These are phyloP conservation scores for Fusarium cyanostomum DNA, from an alignment of 2,329 filamentous ascomycete genomes.

Conservation along the genomic window DNA sequence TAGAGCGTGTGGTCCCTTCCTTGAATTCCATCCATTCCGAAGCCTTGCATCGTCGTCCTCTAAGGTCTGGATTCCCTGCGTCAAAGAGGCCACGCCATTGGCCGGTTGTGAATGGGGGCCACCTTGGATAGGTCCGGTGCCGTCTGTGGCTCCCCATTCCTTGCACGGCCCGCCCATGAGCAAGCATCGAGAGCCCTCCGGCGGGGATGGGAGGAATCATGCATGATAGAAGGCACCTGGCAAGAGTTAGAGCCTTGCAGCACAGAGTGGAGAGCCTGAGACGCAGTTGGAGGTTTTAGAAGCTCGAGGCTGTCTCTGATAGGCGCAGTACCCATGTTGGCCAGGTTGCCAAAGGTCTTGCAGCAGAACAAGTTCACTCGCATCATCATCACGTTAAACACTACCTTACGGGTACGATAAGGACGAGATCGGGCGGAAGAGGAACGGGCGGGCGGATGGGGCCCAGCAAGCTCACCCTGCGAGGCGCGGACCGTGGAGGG, in stretches of 20 bases:
- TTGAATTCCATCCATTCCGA: conserved; percentile 28
- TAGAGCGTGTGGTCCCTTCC: conserved; percentile 37
- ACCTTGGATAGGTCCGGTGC: conserved; percentile 29
- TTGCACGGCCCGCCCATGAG: conserved; percentile 28
- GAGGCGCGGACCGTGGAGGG: conserved; percentile 41
- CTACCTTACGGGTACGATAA: neutral
- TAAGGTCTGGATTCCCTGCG: conserved; percentile 2
- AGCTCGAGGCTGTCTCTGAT: conserved; percentile 19
- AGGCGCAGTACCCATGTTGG: conserved; percentile 4
- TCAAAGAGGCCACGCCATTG: conserved; percentile 48
- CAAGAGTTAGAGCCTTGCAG: conserved; percentile 16
- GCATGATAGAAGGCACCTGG: conserved; percentile 36
- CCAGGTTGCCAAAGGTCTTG: neutral
- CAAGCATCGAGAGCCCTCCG: conserved; percentile 20
- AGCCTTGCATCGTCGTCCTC: conserved; percentile 29
- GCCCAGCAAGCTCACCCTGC: conserved; percentile 21
- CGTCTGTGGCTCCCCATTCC: conserved; percentile 33
- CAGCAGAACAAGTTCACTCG: neutral
- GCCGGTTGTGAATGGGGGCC: conserved; percentile 32
- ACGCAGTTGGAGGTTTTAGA: conserved; percentile 28
- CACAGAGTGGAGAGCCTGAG: conserved; percentile 9
- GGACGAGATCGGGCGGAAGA: conserved; percentile 18
- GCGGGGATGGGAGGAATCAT: conserved; percentile 37
- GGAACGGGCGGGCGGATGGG: conserved; percentile 19
- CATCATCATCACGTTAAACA: neutral